A percentile compares a stretch with the other conserved stretches of the same genome.
These are phyloP conservation scores for Isoetes taiwanensis DNA, from an alignment of 75 land plant species.

Conservation along the genomic window DNA sequence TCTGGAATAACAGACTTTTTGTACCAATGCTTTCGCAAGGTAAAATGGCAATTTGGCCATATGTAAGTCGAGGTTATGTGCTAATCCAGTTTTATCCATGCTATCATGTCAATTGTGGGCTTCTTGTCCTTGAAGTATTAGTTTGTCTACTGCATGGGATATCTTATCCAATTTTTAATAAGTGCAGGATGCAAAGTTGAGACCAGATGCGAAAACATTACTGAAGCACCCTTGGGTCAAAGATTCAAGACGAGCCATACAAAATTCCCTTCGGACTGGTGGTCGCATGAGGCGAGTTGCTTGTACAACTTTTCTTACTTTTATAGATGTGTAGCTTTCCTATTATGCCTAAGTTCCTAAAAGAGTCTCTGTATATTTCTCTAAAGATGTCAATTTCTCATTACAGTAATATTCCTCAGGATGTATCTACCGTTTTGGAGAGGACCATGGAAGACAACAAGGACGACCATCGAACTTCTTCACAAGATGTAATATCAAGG, in stretches of 20 bases:
- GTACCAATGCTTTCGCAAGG: conserved; percentile 94
- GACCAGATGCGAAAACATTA: conserved; percentile 95
- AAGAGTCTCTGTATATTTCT: not conserved
- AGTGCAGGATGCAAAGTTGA: conserved; percentile 87
- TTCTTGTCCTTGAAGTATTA: no score
- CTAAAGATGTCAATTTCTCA: not conserved
- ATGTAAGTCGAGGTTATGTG: no score
- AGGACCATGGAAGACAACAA: conserved; percentile 32
- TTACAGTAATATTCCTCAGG: conserved; percentile 46
- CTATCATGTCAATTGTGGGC: no score
- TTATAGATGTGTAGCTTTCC: no score
- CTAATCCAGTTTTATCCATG: no score
- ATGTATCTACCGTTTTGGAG: conserved; percentile 31
- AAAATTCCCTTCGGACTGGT: conserved; percentile 39
- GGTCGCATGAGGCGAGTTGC: conserved; percentile 41
- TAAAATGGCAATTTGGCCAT: no score
- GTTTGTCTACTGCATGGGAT: not conserved
- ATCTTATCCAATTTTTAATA: not conserved
- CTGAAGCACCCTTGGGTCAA: conserved; percentile 93
- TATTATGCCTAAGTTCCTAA: no score
- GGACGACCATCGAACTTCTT: conserved; percentile 24
- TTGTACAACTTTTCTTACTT: not conserved
- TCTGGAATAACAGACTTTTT: conserved; percentile 82
- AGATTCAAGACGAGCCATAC: conserved; percentile 68
- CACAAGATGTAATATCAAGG: conserved; percentile 22